Percentiles rank a stretch among this genome's conserved stretches.
Conservation (phyloP, 148 eudicot species). For the Simmondsia chinensis region DNA sequence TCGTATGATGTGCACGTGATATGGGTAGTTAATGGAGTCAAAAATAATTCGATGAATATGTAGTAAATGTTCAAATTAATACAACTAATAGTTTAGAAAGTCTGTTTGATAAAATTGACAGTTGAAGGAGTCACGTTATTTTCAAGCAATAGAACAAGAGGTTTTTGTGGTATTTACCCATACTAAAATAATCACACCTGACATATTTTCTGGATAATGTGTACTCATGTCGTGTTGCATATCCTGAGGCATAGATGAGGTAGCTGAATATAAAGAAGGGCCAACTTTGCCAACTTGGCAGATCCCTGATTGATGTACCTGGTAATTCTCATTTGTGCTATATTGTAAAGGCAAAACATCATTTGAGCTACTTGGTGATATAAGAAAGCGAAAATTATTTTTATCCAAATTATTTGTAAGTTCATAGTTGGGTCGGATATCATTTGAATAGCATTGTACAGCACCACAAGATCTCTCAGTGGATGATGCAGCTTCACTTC, state of each 20-base stretch:
- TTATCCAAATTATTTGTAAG: constrained; percentile 39
- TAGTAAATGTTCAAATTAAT: background rate
- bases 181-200: constrained; percentile 27
- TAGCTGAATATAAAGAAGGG: constrained; percentile 10
- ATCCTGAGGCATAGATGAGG: constrained; percentile 15
- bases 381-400: constrained; percentile 34
- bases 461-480: constrained; percentile 29
- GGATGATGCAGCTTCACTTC: constrained; percentile 25
- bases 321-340: constrained; percentile 80
- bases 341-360: constrained; percentile 94
- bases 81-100: no score
- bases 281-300: constrained; percentile 29
- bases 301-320: constrained; percentile 45
- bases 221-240: constrained; percentile 12
- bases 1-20: no score
- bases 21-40: no score
- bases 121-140: no score
- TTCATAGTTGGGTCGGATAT: constrained; percentile 77
- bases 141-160: no score
- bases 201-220: constrained; percentile 12
- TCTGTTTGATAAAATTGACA: no score
- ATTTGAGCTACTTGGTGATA: constrained; percentile 35
- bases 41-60: background rate
- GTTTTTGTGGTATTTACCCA: no score
- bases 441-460: constrained; percentile 33